Evolutionary conservation across 2,329 filamentous ascomycete genomes (phyloP).

Genomic region (Neoarthrinium moseri): DNA sequence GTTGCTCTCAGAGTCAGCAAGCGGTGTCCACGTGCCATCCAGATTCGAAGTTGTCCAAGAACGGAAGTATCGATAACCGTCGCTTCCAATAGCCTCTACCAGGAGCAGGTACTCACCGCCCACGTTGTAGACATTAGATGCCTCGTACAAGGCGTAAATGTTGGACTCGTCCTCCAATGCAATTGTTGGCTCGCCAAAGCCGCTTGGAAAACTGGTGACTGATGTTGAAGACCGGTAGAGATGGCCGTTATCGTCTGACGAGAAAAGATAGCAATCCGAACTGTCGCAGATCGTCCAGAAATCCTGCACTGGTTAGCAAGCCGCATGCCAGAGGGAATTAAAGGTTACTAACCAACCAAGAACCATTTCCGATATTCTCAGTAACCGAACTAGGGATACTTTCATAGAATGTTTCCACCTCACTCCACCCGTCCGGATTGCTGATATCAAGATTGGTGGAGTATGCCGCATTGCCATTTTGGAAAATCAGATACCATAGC

Average conservation of each 20-base stretch:
- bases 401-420: slow-evolving; percentile 33
- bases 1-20: slow-evolving; percentile 32
- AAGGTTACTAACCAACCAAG: slow-evolving; percentile 43
- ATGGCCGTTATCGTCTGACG: slow-evolving; percentile 38
- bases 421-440: slow-evolving; percentile 37
- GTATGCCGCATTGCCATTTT: slow-evolving; percentile 41
- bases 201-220: slow-evolving; percentile 30
- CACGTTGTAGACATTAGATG: slow-evolving; percentile 33
- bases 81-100: slow-evolving; percentile 35
- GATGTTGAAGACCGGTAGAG: slow-evolving; percentile 36
- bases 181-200: slow-evolving; percentile 35
- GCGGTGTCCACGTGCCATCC: slow-evolving; percentile 30
- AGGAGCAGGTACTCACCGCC: slow-evolving; percentile 33
- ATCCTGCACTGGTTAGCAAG: not conserved
- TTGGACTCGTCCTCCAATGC: slow-evolving; percentile 22
- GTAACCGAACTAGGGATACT: slow-evolving; percentile 29
- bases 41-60: slow-evolving; percentile 34
- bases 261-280: slow-evolving; percentile 35
- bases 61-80: slow-evolving; percentile 34
- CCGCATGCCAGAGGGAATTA: too few relatives aligned
- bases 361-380: slow-evolving; percentile 30
- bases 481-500: slow-evolving; percentile 40
- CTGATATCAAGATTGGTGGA: slow-evolving; percentile 38
- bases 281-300: slow-evolving; percentile 31
- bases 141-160: slow-evolving; percentile 34